Base-by-base conservation (phyloP, 805 yeast genomes). In the Pichia sporocuriosa region DNA sequence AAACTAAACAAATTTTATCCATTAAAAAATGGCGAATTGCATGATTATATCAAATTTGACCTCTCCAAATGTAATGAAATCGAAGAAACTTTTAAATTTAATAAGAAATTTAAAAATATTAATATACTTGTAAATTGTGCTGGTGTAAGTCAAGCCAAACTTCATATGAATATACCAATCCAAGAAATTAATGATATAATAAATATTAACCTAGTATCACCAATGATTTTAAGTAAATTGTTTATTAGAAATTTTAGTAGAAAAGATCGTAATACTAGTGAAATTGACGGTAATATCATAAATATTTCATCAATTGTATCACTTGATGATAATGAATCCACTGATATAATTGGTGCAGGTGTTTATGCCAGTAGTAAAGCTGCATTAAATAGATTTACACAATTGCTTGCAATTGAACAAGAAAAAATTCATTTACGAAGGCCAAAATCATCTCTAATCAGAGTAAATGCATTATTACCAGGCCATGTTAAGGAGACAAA, bases 281-380 rank as follows among this genome's bases (percentile, higher is more conserved):
- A n/a, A n/a, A n/a, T n/a, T n/a, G n/a, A n/a, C n/a, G n/a, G n/a
- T n/a, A n/a, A n/a, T n/a, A n/a, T n/a, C n/a, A n/a, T n/a, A n/a
- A n/a, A n/a, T n/a, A 60, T 86, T 1, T 74, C 90, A 2, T 84
- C 94, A 0, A 69, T 81, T 7, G 61, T 86, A 19, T 76, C 82
- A 0, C 69, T 72, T 3, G 13, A 34, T 4, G 35, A 19, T 4
- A 10, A 21, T 9, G 28, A 40, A 27, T 22, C n/a, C n/a, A n/a
- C n/a, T n/a, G n/a, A n/a, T n/a, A n/a, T 49, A 3, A 34, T 43
- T 7, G 94, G 94, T 1, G 70, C 87, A 0, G 47, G 77, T 0
- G 79, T 79, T 0, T 86, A 86, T 51, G 64, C 81, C 0, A 84
- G 88, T 0, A 66, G 82, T 40, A 86, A 86, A 54, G 79, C 81